Percentiles rank a stretch among this genome's conserved stretches.
Conservation (phyloP, 768 basidiomycete genomes). For the Lyophyllum shimeji region DNA sequence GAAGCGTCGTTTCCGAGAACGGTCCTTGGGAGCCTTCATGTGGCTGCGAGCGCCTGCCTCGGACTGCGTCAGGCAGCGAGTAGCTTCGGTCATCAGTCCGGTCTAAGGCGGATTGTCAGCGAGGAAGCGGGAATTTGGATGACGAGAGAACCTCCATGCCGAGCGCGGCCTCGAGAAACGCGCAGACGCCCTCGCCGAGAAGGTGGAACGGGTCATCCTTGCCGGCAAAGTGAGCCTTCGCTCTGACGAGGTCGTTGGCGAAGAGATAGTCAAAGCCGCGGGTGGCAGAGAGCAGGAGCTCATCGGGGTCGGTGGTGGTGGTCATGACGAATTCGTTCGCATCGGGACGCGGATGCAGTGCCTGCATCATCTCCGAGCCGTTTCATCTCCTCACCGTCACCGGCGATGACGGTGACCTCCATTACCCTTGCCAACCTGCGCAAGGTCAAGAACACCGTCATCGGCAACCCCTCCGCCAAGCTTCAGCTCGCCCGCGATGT, state of each 20-base stretch:
- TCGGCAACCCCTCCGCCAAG: conserved; percentile 80
- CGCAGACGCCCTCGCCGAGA: conserved; percentile 69
- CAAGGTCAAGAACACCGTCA: conserved; percentile 71
- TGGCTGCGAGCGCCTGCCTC: conserved; percentile 63
- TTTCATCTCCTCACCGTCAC: not conserved
- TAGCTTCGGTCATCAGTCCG: conserved; percentile 64
- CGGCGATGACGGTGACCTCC: conserved; percentile 24
- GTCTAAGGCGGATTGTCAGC: conserved; percentile 31
- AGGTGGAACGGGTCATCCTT: conserved; percentile 68
- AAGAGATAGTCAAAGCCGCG: conserved; percentile 70
- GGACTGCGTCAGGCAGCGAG: conserved; percentile 50
- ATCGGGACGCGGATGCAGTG: no score
- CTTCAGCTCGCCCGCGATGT: conserved; percentile 54
- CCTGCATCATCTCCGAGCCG: not conserved
- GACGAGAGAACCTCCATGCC: conserved; percentile 67
- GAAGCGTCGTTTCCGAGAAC: conserved; percentile 44
- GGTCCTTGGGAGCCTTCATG: conserved; percentile 32
- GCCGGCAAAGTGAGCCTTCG: conserved; percentile 48
- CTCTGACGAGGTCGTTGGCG: conserved; percentile 59
- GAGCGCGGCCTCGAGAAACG: conserved; percentile 75
- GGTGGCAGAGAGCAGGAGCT: conserved; percentile 35
- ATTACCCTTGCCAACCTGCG: conserved; percentile 47
- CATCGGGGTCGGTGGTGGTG: not conserved
- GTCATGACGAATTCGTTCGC: not conserved
- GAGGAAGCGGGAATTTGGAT: not conserved